These are phyloP conservation scores for Kwoniella mangroviensis DNA, from an alignment of 768 basidiomycete species.

Conservation along the genomic window DNA sequence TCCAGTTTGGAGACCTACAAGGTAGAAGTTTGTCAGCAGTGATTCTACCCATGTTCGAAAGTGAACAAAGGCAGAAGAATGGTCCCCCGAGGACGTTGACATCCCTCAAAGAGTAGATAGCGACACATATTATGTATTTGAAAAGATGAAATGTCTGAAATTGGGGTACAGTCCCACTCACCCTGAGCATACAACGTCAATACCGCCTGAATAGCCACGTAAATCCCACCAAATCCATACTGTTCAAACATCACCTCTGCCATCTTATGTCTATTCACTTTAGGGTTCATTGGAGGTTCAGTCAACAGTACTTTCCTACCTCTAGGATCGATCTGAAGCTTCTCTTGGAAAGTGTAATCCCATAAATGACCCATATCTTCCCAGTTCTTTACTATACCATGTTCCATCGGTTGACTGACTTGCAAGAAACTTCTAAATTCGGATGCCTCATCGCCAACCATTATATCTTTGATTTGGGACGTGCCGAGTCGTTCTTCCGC, in stretches of 20 bases:
- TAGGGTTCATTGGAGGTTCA: conserved; percentile 99
- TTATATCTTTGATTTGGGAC: conserved; percentile 90
- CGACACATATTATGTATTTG: too few species aligned
- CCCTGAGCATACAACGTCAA: conserved; percentile 98
- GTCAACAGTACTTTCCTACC: conserved; percentile 91
- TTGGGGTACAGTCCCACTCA: conserved; percentile 58
- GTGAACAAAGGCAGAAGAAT: too few species aligned
- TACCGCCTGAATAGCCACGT: conserved; percentile 98
- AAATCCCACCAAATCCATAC: conserved; percentile 93
- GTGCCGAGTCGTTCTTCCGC: conserved; percentile 92
- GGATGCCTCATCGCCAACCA: conserved; percentile 97
- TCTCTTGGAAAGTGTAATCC: conserved; percentile 98
- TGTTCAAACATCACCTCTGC: conserved; percentile 99
- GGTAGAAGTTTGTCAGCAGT: neutral
- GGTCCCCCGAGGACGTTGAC: too few species aligned
- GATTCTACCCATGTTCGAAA: too few species aligned
- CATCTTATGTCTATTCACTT: conserved; percentile 88
- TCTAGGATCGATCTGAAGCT: conserved; percentile 81
- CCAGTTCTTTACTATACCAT: conserved; percentile 98
- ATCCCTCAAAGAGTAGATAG: neutral
- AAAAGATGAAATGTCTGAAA: too few species aligned
- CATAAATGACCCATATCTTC: conserved; percentile 98
- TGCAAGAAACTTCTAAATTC: conserved; percentile 93
- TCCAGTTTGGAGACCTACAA: conserved; percentile 90
- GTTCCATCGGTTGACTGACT: conserved; percentile 97